phyloP scores from a whole-genome alignment of 2,329 filamentous ascomycete species.

The Fusarium veterinarium region DNA sequence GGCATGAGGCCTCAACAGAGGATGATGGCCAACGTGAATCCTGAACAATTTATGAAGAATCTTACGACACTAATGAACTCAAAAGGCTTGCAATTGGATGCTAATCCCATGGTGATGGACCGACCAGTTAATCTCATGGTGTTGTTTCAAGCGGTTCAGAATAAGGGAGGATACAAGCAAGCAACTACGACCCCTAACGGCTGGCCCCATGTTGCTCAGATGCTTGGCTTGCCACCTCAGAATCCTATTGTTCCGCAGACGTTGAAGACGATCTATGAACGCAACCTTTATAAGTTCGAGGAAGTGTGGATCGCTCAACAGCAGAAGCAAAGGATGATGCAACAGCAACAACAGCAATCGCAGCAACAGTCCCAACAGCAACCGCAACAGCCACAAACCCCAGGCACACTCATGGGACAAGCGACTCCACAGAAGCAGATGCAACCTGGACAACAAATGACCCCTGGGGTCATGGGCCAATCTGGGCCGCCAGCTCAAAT shows the following conservation, averaged over 20 bases:
- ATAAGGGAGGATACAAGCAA: conserved; percentile 82
- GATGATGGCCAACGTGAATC: conserved; percentile 59
- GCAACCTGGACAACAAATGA: conserved; percentile 48
- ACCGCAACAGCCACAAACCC: conserved; percentile 51
- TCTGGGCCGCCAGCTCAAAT: conserved; percentile 42
- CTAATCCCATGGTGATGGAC: conserved; percentile 78
- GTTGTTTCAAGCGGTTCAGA: conserved; percentile 78
- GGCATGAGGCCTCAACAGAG: conserved; percentile 63
- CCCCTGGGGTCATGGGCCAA: conserved; percentile 54
- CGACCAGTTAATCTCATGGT: conserved; percentile 79
- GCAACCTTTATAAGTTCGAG: conserved; percentile 82
- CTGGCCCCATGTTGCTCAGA: conserved; percentile 79
- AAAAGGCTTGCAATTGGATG: conserved; percentile 78
- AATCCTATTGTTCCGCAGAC: conserved; percentile 75
- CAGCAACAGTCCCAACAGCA: conserved; percentile 53
- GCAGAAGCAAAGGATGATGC: conserved; percentile 63
- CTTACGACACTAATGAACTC: conserved; percentile 81
- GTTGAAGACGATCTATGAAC: conserved; percentile 78
- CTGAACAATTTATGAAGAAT: conserved; percentile 80
- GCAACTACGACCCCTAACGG: conserved; percentile 75
- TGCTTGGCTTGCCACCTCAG: conserved; percentile 72
- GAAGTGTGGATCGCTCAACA: conserved; percentile 71
- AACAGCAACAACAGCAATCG: conserved; percentile 57
- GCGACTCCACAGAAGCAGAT: conserved; percentile 51
- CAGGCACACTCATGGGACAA: conserved; percentile 43